These are phyloP conservation scores for Fusarium sp. DNA, from an alignment of 2,329 filamentous ascomycete genomes.

Conservation along the genomic window DNA sequence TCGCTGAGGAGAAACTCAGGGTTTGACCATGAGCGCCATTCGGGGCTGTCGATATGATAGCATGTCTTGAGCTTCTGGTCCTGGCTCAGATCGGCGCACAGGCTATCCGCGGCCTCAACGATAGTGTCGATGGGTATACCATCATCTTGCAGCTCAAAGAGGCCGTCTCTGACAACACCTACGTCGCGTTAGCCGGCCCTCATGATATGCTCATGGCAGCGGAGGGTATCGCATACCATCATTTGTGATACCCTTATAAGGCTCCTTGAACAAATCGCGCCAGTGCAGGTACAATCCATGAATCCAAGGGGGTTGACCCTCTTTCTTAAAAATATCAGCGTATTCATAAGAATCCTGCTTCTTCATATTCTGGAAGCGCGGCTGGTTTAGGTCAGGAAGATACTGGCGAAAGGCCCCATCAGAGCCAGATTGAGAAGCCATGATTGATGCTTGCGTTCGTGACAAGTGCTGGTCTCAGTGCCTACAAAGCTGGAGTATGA, in stretches of 20 bases:
- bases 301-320: conserved; percentile 72
- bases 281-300: conserved; percentile 68
- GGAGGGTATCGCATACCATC: conserved; percentile 60
- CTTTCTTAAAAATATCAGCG: conserved; percentile 66
- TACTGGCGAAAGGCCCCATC: conserved; percentile 3
- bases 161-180: conserved; percentile 52
- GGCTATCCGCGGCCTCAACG: conserved; percentile 56
- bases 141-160: conserved; percentile 71
- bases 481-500: background rate
- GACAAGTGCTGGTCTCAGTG: background rate
- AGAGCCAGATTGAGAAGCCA: background rate
- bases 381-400: background rate
- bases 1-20: conserved; percentile 76
- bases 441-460: background rate
- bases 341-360: conserved; percentile 71
- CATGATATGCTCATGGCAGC: fast-evolving
- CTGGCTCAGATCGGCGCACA: background rate
- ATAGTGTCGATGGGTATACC: conserved; percentile 67
- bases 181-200: fast-evolving
- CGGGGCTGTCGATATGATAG: conserved; percentile 72
- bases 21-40: conserved; percentile 77
- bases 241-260: conserved; percentile 74
- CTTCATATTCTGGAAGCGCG: conserved; percentile 53
- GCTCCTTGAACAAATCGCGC: conserved; percentile 68
- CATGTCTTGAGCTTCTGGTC: background rate